Evolutionary conservation across 2,329 filamentous ascomycete genomes (phyloP), one percentile per base, ranked within the genome.

Genomic region (Cladophialophora yegresii): DNA sequence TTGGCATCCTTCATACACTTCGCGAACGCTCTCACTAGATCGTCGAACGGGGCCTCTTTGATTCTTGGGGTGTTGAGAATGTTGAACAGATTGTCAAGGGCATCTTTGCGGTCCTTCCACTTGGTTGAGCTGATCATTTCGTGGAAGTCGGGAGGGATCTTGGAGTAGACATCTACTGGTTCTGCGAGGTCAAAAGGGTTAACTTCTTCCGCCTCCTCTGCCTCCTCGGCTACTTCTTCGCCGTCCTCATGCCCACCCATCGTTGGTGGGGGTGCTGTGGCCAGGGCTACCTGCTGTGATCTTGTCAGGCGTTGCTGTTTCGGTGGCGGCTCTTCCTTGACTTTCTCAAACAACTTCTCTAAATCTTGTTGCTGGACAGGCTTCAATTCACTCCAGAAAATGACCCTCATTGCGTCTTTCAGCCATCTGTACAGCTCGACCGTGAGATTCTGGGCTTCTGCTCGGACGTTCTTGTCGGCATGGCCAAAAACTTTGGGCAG

Each of bases 1-100:
- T 99, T 99, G 71, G 96, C 95, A 72, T 99, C 96, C 77, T 99
- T 99, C 95, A 99, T 99, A 72, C 87, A 92, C 78, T 98, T 99
- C 51, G 95, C 93, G 61, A 98, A 83, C 3, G 87, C 89, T 66
- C 91, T 85, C 62, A 91, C 87, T 70, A 98, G 84, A 72, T 98
- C 93, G 75, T 89, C 86, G 73, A 92, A 98, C 61, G 91, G 89
- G 6, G 87, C 91, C 71, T 98, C 93, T 76, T 96, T 96, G 76
- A 99, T 96, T 67, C 89, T 86, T 13, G 93, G 92, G 47, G 96
- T 89, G 71, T 96, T 96, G 61, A 96, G 78, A 2, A 87, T 83
- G 13, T 85, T 85, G 71, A 88, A 89, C 0, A 97, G 83, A 9
- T 86, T 91, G 66, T 99, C 95, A 2, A 98, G 83, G 0, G 91